Evolutionary conservation across 768 basidiomycete species (phyloP).

Genomic region (Fibroporia radiculosa): DNA sequence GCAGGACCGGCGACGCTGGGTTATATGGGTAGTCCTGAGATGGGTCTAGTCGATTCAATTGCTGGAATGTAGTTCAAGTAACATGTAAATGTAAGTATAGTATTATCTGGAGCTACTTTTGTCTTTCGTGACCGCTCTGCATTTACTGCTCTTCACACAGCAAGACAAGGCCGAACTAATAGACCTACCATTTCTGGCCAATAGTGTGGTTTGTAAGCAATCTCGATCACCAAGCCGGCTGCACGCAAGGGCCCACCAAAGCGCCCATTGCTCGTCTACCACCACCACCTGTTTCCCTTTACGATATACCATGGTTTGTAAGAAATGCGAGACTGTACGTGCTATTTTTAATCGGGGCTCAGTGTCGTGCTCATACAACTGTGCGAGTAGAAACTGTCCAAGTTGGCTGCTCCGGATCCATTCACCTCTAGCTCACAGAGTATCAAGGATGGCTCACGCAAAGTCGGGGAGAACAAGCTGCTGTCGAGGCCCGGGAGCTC

Average conservation of each 20-base stretch:
- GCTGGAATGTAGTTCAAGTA: no score
- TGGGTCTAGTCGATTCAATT: conserved; percentile 11
- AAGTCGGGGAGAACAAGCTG: conserved; percentile 75
- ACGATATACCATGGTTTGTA: conserved; percentile 63
- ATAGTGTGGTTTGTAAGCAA: conserved; percentile 2
- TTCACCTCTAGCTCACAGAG: conserved; percentile 65
- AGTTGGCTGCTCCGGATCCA: conserved; percentile 84
- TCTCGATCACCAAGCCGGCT: background rate
- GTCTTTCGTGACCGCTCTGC: no score
- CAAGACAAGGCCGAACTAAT: background rate
- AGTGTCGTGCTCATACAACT: conserved; percentile 4
- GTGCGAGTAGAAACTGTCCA: conserved; percentile 69
- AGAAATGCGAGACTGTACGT: conserved; percentile 72
- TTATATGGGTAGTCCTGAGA: conserved; percentile 48
- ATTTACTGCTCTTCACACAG: background rate
- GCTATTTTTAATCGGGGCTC: conserved; percentile 14
- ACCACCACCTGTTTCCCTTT: background rate
- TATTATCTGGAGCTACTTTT: no score
- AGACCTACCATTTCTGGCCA: background rate
- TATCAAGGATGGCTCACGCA: conserved; percentile 76
- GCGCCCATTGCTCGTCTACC: conserved; percentile 1
- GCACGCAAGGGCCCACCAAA: background rate
- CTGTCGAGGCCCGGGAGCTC: conserved; percentile 60
- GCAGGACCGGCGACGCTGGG: conserved; percentile 59
- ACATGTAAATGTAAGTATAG: no score